Evolutionary conservation across 176 grass and related monocot species (phyloP).

Genomic region (Elymus sibiricus): DNA sequence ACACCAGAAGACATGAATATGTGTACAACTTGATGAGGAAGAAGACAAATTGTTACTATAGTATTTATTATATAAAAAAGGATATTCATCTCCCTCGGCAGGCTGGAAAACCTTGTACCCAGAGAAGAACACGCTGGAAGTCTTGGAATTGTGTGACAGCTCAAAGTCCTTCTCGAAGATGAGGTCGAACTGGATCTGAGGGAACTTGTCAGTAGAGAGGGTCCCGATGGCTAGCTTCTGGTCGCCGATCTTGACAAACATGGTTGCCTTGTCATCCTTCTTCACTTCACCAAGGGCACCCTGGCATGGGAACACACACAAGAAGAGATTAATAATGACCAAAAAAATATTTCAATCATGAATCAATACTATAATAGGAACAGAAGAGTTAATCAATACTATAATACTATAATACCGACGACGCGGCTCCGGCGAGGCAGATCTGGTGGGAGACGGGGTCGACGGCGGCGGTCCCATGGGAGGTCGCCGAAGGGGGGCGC

Average conservation of each 20-base stretch:
- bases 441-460: too few relatives aligned
- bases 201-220: constrained; percentile 45
- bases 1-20: not conserved
- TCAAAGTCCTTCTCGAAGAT: constrained; percentile 87
- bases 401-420: too few relatives aligned
- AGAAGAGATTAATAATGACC: too few relatives aligned
- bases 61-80: constrained; percentile 10
- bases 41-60: too few relatives aligned
- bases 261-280: constrained; percentile 47
- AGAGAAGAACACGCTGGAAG: not conserved
- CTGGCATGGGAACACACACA: constrained; percentile 8
- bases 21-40: too few relatives aligned
- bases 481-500: too few relatives aligned
- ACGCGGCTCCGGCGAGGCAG: too few relatives aligned
- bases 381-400: too few relatives aligned
- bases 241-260: constrained; percentile 54
- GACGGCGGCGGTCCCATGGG: too few relatives aligned
- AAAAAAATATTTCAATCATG: too few relatives aligned
- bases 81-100: constrained; percentile 49
- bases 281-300: constrained; percentile 65
- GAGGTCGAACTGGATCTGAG: constrained; percentile 70
- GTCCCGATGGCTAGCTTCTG: constrained; percentile 68
- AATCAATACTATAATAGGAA: too few relatives aligned
- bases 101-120: not conserved
- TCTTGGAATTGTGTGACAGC: constrained; percentile 78